Percentiles rank a stretch among this genome's conserved stretches.
phyloP scores from a whole-genome alignment of 805 yeast species.

The Lipomyces yamanashiensis region DNA sequence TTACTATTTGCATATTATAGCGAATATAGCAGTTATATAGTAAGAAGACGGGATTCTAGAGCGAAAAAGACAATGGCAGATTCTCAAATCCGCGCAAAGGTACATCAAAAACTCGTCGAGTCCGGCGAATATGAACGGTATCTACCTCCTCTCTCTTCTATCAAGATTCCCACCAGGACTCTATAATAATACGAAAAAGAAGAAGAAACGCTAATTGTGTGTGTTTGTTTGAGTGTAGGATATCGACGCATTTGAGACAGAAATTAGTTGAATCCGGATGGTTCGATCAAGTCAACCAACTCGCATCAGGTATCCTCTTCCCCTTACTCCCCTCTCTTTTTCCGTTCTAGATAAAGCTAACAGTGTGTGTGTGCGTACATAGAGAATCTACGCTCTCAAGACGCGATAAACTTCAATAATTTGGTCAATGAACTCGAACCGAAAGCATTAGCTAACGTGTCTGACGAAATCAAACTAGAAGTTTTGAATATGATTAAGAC shows the following conservation, averaged over 20 bases:
- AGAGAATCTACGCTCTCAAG: conserved; percentile 50
- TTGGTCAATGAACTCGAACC: conserved; percentile 62
- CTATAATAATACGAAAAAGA: too few species aligned
- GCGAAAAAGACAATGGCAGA: conserved; percentile 25
- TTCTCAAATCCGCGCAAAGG: conserved; percentile 50
- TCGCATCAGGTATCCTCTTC: conserved; percentile 54
- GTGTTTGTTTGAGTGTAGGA: conserved; percentile 42
- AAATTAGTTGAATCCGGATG: conserved; percentile 80
- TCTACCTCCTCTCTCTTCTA: background rate
- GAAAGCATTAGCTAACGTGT: conserved; percentile 70
- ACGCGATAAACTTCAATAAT: conserved; percentile 57
- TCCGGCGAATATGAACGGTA: conserved; percentile 80
- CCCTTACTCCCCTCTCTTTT: background rate
- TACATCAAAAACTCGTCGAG: conserved; percentile 70
- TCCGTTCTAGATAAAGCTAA: background rate
- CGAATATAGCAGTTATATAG: too few species aligned
- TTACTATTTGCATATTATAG: too few species aligned
- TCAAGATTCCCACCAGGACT: too few species aligned
- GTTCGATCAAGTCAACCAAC: conserved; percentile 71
- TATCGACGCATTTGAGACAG: conserved; percentile 64
- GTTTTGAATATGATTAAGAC: conserved; percentile 59
- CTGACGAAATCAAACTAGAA: conserved; percentile 64
- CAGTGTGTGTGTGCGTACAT: background rate
- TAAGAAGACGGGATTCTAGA: too few species aligned
- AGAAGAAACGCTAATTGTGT: background rate